Conservation (phyloP, 306 rosid genomes). For the Cucumis cinereus region DNA sequence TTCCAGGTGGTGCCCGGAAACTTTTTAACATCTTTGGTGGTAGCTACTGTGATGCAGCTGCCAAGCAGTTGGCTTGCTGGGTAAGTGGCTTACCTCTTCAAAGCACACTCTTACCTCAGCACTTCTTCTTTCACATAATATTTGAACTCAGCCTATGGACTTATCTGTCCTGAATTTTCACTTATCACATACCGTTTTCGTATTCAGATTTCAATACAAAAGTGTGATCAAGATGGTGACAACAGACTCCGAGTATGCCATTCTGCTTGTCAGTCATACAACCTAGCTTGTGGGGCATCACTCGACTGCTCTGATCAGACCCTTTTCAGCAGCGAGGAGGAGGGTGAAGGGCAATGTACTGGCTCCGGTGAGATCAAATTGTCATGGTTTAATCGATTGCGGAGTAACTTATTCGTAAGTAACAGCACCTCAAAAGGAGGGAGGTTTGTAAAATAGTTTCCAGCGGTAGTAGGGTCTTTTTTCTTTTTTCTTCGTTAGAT, state of each 20-base stretch:
- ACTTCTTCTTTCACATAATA: background rate
- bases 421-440: slow-evolving; percentile 50
- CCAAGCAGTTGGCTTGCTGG: slow-evolving; percentile 95
- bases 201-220: slow-evolving; percentile 86
- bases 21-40: slow-evolving; percentile 73
- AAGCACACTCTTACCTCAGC: background rate
- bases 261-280: slow-evolving; percentile 85
- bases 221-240: slow-evolving; percentile 85
- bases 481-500: background rate
- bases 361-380: slow-evolving; percentile 65
- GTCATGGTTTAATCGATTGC: slow-evolving; percentile 54
- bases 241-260: slow-evolving; percentile 88
- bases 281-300: slow-evolving; percentile 88
- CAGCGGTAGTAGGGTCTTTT: background rate
- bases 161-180: background rate
- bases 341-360: slow-evolving; percentile 76
- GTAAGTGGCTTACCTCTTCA: slow-evolving; percentile 24
- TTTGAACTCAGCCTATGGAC: background rate
- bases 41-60: slow-evolving; percentile 78
- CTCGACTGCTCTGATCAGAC: slow-evolving; percentile 95
- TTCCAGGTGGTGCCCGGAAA: slow-evolving; percentile 92
- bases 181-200: background rate
- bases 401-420: slow-evolving; percentile 36
- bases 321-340: slow-evolving; percentile 69
- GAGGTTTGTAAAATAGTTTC: slow-evolving; percentile 39